Evolutionary conservation across 352 stramenopile species (phyloP), one percentile per base, ranked within the genome.

Genomic region (Phytophthora sp.): DNA sequence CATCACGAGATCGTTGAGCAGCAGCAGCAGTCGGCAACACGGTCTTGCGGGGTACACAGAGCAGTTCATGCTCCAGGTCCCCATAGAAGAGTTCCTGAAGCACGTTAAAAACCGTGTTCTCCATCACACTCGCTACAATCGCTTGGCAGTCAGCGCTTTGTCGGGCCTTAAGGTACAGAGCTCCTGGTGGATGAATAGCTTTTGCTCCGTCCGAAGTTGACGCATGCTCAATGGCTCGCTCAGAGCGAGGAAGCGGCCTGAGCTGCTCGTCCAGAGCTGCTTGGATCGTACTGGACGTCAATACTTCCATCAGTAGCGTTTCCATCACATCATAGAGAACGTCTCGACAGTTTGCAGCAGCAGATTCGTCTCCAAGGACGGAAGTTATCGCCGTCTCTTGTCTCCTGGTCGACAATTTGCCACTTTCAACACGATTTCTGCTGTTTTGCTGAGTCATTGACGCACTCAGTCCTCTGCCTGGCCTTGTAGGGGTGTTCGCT

Each of bases 21-120:
- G n/a, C 20, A 39, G 21, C 9, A 18, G 31, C 36, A 15, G 53
- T 66, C 23, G 77, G 82, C 41, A 91, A 89, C 9, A 90, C 75
- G 0, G 51, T 26, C 24, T 89, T 90, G 18, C 82, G 79, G 4
- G 85, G 82, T 16, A 95, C 71, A 49, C 84, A 93, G 0, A 79
- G 46, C 23, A 94, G 52, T n/a, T 91, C 81, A 24, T 82, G 58
- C 38, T 90, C 84, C 26, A 95, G 54, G 44, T 93, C 87, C 9
- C 82, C 79, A 58, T 91, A 78, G 67, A 91, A 92, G 27, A 95
- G 82, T 53, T 95, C 87, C 58, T 95, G 87, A 20, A 95, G 66
- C 39, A 93, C 75, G 66, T 94, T 93, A 53, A 85, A 76, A 38
- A 93, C 79, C 1, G 87, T 91, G 66, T 95, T 95, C 45, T 95